A percentile compares a stretch with the other conserved stretches of the same genome.
phyloP scores from a whole-genome alignment of 1,284 basidiomycete genomes.

The Stereum hirsutum region DNA sequence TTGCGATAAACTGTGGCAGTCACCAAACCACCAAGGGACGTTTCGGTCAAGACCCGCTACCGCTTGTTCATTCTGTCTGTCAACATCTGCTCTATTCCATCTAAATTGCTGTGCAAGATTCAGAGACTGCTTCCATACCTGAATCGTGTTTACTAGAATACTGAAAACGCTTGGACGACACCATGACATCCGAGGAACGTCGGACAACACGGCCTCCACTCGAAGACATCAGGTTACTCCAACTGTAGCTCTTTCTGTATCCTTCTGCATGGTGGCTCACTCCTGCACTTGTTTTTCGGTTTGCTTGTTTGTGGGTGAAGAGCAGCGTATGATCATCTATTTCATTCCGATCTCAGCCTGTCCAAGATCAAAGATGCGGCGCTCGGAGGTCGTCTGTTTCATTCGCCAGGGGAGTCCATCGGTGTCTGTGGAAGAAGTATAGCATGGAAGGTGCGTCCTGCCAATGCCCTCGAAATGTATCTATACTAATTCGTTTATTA shows the following conservation, averaged over 20 bases:
- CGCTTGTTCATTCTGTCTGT: too few relatives aligned
- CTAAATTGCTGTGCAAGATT: too few relatives aligned
- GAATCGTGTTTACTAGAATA: too few relatives aligned
- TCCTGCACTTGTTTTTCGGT: too few relatives aligned
- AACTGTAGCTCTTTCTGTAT: constrained; percentile 1
- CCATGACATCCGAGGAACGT: too few relatives aligned
- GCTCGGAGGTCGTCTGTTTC: constrained; percentile 49
- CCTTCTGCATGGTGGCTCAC: constrained; percentile 1
- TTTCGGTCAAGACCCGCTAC: too few relatives aligned
- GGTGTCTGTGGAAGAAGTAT: constrained; percentile 61
- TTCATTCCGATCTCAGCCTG: constrained; percentile 42
- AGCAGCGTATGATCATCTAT: constrained; percentile 50
- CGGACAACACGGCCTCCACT: constrained; percentile 8
- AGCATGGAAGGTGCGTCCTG: constrained; percentile 61
- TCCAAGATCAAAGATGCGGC: constrained; percentile 59
- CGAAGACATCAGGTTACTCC: constrained; percentile 8
- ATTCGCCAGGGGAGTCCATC: constrained; percentile 25
- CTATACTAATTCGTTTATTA: constrained; percentile 6
- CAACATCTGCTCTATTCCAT: too few relatives aligned
- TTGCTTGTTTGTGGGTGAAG: constrained; percentile 23
- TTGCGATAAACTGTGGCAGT: too few relatives aligned
- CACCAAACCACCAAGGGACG: too few relatives aligned
- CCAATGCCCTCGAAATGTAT: constrained; percentile 1
- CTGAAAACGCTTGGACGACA: too few relatives aligned
- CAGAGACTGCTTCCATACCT: too few relatives aligned